phyloP scores from a whole-genome alignment of 768 basidiomycete genomes.

The Mycena floridula region DNA sequence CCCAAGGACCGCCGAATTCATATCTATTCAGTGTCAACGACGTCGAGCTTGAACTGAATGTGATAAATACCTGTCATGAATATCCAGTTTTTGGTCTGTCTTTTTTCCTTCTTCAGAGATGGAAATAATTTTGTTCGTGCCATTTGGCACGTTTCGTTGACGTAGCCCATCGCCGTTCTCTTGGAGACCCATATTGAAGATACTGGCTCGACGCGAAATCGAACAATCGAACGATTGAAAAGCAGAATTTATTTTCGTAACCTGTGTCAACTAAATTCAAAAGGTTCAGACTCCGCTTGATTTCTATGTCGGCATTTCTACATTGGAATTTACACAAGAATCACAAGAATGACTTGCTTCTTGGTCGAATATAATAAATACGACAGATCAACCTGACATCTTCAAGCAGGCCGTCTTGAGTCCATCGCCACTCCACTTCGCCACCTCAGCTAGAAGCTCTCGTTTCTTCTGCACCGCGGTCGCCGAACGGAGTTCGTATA shows the following conservation, averaged over 20 bases:
- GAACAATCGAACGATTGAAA: too few relatives aligned
- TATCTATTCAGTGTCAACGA: slow-evolving; percentile 46
- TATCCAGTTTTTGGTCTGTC: slow-evolving; percentile 67
- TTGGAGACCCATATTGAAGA: too few relatives aligned
- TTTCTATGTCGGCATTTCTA: too few relatives aligned
- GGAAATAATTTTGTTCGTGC: slow-evolving; percentile 14
- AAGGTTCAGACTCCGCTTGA: too few relatives aligned
- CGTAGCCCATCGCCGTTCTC: slow-evolving; percentile 6
- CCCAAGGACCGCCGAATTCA: slow-evolving; percentile 94
- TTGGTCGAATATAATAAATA: too few relatives aligned
- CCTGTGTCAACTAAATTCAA: too few relatives aligned
- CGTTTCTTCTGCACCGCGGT: slow-evolving; percentile 73
- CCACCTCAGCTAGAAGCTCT: slow-evolving; percentile 65
- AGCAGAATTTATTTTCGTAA: too few relatives aligned
- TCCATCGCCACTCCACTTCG: slow-evolving; percentile 85
- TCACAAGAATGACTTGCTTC: too few relatives aligned
- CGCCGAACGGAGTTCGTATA: slow-evolving; percentile 76
- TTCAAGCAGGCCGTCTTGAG: slow-evolving; percentile 72
- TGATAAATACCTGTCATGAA: slow-evolving; percentile 49
- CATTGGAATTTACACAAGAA: too few relatives aligned
- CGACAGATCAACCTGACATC: too few relatives aligned
- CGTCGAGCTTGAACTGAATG: neutral
- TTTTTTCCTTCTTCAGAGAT: slow-evolving; percentile 69
- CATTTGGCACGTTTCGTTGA: slow-evolving; percentile 14
- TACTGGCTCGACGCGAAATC: too few relatives aligned